phyloP scores from a whole-genome alignment of 2,329 filamentous ascomycete genomes.

The Aspergillus sojae region DNA sequence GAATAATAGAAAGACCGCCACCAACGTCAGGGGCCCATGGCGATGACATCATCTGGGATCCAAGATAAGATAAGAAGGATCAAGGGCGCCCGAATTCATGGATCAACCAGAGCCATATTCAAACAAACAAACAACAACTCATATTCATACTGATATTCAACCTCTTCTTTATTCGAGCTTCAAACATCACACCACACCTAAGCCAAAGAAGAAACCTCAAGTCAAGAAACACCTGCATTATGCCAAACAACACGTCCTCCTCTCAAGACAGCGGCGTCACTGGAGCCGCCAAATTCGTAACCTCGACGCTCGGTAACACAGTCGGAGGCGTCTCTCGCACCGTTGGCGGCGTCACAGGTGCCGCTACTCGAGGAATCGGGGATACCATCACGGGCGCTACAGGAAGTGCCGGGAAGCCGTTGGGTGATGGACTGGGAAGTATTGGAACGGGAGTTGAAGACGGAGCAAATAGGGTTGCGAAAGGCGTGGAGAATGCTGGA shows the following conservation, averaged over 20 bases:
- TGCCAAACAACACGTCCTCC: slow-evolving; percentile 11
- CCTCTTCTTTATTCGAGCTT: not conserved
- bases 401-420: slow-evolving; percentile 56
- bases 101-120: not conserved
- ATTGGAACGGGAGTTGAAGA: slow-evolving; percentile 58
- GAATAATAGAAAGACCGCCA: not conserved
- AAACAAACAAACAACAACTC: not conserved
- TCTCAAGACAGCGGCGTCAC: slow-evolving; percentile 47
- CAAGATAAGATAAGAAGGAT: not conserved
- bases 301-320: slow-evolving; percentile 58
- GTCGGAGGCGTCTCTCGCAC: slow-evolving; percentile 58
- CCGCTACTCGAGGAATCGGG: slow-evolving; percentile 59
- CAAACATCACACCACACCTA: not conserved
- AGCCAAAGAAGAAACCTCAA: not conserved
- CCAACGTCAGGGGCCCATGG: not conserved
- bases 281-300: slow-evolving; percentile 58
- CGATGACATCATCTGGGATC: not conserved
- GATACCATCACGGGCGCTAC: slow-evolving; percentile 59
- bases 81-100: not conserved
- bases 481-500: slow-evolving; percentile 61
- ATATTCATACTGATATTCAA: not conserved
- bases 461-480: slow-evolving; percentile 53
- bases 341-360: slow-evolving; percentile 57
- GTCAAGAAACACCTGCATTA: not conserved
- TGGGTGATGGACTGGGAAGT: slow-evolving; percentile 59